Base-by-base conservation (phyloP, 306 rosid species). In the Vachellia pachyceras region DNA sequence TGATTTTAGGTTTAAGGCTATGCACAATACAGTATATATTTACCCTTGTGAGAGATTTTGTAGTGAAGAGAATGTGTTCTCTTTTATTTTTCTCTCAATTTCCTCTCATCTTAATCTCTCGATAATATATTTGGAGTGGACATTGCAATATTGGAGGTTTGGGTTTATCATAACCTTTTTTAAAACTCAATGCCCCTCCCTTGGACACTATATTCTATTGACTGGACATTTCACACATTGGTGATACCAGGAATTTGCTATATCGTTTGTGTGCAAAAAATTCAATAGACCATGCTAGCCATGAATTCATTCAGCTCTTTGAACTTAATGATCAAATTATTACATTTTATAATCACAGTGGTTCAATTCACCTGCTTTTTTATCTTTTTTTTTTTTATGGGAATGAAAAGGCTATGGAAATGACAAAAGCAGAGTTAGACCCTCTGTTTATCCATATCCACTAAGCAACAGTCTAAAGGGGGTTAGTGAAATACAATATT, bases 221-320 rank as follows among this genome's bases (percentile, higher is more conserved):
- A 7, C 37, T 41, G 76, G 74, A 70, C 68, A 77, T 70, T 77
- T 70, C 40, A 60, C 58, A 63, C 49, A 29, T 78, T 36, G 29
- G 39, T 29, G 49, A 18, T 44, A 63, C 20, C 50, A 45, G 55
- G 46, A 78, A 42, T 41, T 78, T 54, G 76, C 17, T 55, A 45
- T 35, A 78, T 72, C 78, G 14, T 54, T 10, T 77, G 37, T 11
- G n/a, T n/a, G n/a, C n/a, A n/a, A n/a, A n/a, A n/a, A n/a, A n/a
- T n/a, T n/a, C n/a, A n/a, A n/a, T n/a, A n/a, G n/a, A n/a, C n/a
- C n/a, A n/a, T n/a, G n/a, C n/a, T n/a, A n/a, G n/a, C n/a, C n/a
- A n/a, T n/a, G n/a, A n/a, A n/a, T n/a, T n/a, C n/a, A n/a, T n/a
- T n/a, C n/a, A n/a, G n/a, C n/a, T n/a, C n/a, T n/a, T n/a, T n/a